Evolutionary conservation across 2,329 filamentous ascomycete species (phyloP), one percentile per base, ranked within the genome.

Genomic region (Fusarium sp.): DNA sequence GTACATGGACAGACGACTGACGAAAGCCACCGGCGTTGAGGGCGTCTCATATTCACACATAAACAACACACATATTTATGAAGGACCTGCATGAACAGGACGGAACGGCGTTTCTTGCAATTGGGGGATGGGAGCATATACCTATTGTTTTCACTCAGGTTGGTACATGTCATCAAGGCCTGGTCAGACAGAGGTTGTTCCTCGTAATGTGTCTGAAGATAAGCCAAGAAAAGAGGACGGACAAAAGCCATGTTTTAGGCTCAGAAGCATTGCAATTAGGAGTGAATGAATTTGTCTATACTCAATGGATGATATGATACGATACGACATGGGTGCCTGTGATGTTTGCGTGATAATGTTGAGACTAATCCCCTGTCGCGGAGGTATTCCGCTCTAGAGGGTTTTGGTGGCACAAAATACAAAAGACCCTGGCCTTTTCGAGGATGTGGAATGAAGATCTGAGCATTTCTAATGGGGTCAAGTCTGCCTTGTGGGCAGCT

Each of bases 61-160:
- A 66, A 54, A 71, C 59, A 69, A 57, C 55, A 69, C 52, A 55
- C 31, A 70, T 68, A 63, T 51, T 69, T 71, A 72, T 51, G 66
- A 75, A 59, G 63, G 65, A 63, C 63, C 61, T 66, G 69, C 72
- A 74, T 73, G 70, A 56, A 72, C 38, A 54, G 52, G 68, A 50
- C 36, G 71, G 69, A 49, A 55, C 31, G 73, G 73, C 73, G 73
- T 75, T 75, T 66, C 36, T 61, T 51, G 65, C 53, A 49, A 59
- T 26, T 51, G 44, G 54, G 54, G 65, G 63, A 67, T n/a, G 48
- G 24, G 57, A 60, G 58, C 66, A 75, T 75, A 75, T 75, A 75
- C 73, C 73, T 75, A 66, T 71, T 74, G 60, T 59, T 67, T 71
- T 65, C 70, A 61, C 52, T 68, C 33, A 44, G 50, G 46, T 55